Base-by-base conservation (phyloP, 2,329 filamentous ascomycete genomes). In the Epichloe hybrida region DNA sequence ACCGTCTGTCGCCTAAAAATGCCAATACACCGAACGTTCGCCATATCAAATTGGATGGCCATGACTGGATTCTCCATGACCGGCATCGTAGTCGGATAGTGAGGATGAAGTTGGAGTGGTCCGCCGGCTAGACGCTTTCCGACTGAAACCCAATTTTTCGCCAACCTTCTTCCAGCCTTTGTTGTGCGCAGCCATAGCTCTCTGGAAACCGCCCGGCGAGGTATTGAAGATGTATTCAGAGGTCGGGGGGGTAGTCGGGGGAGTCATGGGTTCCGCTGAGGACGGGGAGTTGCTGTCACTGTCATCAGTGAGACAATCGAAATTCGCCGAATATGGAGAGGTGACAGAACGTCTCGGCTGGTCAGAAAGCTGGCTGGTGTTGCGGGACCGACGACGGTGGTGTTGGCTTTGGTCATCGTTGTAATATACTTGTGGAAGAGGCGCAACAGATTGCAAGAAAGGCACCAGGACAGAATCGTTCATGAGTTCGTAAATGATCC, bases 401-500 rank as follows among this genome's bases (percentile, higher is more conserved):
- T 53, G 38, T 13, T 69, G 68, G 48, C 54, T 34, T 34, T 69
- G 64, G 7, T 70, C 69, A 27, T 72, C 67, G 15, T 57, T 52
- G 9, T 60, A 56, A 15, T 60, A 58, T 12, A 71, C 68, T 1
- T 66, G 59, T 49, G 65, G 67, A 48, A 58, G 57, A 2, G 70
- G 62, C 5, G 69, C 60, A n/a, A 77, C 68, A 0, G 76, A 78
- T 55, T 95, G 91, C 50, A 97, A 75, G 63, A 97, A 98, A 0
- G 91, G 90, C 0, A 95, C 83, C 48, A 97, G 74, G 0, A 97
- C 87, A 3, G 90, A 96, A 64, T 97, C 93, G 60, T 95, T 94
- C 90, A 98, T 97, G 51, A 98, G 73, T 59, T 97, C 93, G 65
- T 91, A 90, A 40, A 96, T 87, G 54, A 95, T 94, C 54, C 79